Conservation (phyloP, 192 early-diverging fungal genomes). For the Lobosporangium transversale region DNA sequence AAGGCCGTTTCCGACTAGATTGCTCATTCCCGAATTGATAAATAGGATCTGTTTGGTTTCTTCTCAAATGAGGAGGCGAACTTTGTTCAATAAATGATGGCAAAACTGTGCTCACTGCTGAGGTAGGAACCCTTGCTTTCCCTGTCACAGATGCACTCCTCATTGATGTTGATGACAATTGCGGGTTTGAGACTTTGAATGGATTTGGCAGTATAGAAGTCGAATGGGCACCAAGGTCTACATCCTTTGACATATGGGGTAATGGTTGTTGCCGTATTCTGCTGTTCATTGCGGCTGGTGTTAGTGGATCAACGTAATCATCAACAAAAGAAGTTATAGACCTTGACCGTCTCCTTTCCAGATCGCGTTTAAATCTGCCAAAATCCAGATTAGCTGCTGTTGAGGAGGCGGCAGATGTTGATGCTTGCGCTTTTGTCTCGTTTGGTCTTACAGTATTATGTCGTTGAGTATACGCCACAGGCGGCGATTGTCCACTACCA, state of each 20-base stretch:
- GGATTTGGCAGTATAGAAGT: slow-evolving; percentile 5
- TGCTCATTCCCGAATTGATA: slow-evolving; percentile 15
- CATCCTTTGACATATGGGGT: no score
- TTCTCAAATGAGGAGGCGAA: not conserved
- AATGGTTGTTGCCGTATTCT: not conserved
- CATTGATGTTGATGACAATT: not conserved
- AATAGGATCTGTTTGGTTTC: not conserved
- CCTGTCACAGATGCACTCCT: not conserved
- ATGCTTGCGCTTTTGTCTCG: not conserved
- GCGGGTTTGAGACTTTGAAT: not conserved
- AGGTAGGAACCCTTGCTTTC: no score
- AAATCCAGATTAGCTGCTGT: slow-evolving; percentile 25
- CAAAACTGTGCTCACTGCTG: no score
- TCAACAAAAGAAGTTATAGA: not conserved
- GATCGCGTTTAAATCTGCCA: slow-evolving; percentile 39
- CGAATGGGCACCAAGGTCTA: not conserved
- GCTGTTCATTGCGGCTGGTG: not conserved
- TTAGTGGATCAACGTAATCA: not conserved
- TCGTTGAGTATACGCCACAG: no score
- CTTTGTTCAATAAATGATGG: no score
- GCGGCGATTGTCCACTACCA: no score
- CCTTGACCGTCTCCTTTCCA: slow-evolving; percentile 23
- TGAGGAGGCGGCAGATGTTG: not conserved
- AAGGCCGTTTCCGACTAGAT: slow-evolving; percentile 16
- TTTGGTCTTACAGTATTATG: no score